phyloP scores from a whole-genome alignment of 2,329 filamentous ascomycete species.

The Diaporthe vaccinii region DNA sequence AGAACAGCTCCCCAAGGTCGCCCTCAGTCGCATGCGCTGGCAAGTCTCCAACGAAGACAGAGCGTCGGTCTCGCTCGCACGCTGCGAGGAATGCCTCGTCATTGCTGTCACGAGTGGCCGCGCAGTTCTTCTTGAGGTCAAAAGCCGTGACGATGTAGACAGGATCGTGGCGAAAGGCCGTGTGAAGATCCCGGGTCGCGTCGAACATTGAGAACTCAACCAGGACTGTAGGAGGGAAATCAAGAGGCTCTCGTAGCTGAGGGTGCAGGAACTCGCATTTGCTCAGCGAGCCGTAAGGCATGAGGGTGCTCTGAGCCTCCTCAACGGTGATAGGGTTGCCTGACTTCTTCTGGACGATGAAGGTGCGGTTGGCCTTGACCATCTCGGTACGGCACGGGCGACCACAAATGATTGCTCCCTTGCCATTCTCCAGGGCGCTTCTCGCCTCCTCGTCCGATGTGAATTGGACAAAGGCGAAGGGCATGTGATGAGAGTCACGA shows the following conservation, averaged over 20 bases:
- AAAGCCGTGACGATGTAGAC: constrained; percentile 50
- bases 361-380: constrained; percentile 73
- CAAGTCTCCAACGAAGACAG: constrained; percentile 52
- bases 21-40: constrained; percentile 46
- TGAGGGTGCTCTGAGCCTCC: constrained; percentile 61
- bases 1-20: constrained; percentile 45
- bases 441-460: constrained; percentile 63
- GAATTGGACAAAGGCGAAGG: constrained; percentile 75
- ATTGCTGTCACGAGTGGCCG: constrained; percentile 43
- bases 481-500: constrained; percentile 69
- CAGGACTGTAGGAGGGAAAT: constrained; percentile 56
- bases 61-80: constrained; percentile 52
- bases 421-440: constrained; percentile 61
- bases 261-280: constrained; percentile 54
- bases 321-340: constrained; percentile 54
- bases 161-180: constrained; percentile 52
- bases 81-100: constrained; percentile 49
- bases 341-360: constrained; percentile 59
- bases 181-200: constrained; percentile 61
- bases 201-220: constrained; percentile 67
- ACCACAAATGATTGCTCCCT: constrained; percentile 64
- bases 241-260: constrained; percentile 51
- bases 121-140: constrained; percentile 49
- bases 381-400: constrained; percentile 72
- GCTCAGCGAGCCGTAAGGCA: constrained; percentile 59